Base-by-base conservation (phyloP, 2,329 filamentous ascomycete species). In the Aurifilum marmelostoma region DNA sequence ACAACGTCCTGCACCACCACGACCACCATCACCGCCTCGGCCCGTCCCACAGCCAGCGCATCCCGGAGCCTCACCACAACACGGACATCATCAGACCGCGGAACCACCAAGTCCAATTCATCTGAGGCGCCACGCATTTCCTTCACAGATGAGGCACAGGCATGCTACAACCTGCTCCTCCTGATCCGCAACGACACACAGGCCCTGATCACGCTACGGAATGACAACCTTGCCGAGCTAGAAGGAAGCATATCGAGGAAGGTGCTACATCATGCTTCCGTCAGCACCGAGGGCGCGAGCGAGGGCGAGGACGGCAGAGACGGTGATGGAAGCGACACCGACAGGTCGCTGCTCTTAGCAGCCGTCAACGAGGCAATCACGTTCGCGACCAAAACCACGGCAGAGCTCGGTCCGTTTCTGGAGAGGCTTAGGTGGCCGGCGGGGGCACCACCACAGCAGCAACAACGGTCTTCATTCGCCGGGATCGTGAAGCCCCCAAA, bases 401-500 rank as follows among this genome's bases (percentile, higher is more conserved):
- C 65, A n/a, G 67, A 71, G 58, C 64, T 71, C 18, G 69, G 69
- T 7, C 69, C 69, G n/a, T 71, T 71, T 32, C 29, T 71, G n/a
- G 69, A 71, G 27, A 63, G 56, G 43, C 64, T 67, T 41, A 47
- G 69, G 29, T 71, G 69, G 69, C 67, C 69, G 12, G 24, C 60
- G 29, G 24, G 32, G 11, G 12, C 64, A 5, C 39, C 27, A 5
- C 41, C 32, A 21, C 24, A 21, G 18, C 58, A 27, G 32, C 29
- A 32, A 24, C 63, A 65, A 34, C 63, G 63, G 47, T 50, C 43
- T 8, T 54, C 63, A 2, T 16, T 65, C 47, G 21, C 63, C 9
- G 52, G 34, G 21, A 39, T 56, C 16, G 27, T 60, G 8, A 61
- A 27, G 37, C 54, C 54, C 52, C 66, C 29, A 47, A 61, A 43